A percentile compares a stretch with the other conserved stretches of the same genome.
Conservation (phyloP, 257 asterid genomes). For the Solanum arcanum region DNA sequence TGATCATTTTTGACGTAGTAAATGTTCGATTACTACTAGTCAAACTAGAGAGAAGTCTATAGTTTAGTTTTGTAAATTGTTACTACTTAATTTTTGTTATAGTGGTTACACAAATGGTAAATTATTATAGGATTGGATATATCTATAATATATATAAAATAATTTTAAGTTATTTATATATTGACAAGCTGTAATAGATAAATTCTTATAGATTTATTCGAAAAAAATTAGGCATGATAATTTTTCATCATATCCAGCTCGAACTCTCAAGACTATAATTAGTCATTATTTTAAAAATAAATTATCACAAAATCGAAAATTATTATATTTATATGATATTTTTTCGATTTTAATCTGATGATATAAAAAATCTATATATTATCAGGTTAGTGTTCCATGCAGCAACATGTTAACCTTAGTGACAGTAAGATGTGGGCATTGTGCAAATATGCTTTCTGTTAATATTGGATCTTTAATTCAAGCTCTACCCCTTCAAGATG, state of each 20-base stretch:
- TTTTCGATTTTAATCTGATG: not conserved
- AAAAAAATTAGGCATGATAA: not conserved
- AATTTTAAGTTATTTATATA: not conserved
- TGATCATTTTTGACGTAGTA: too few relatives aligned
- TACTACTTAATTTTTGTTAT: not conserved
- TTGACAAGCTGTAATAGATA: not conserved
- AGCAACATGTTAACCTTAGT: slow-evolving; percentile 32
- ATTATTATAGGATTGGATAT: too few relatives aligned
- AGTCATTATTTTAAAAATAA: not conserved
- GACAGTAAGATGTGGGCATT: slow-evolving; percentile 55
- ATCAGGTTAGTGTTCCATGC: slow-evolving; percentile 55
- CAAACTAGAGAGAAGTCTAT: not conserved
- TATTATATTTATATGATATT: not conserved
- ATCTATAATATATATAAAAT: not conserved
- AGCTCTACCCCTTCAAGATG: slow-evolving; percentile 3
- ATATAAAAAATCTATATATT: not conserved
- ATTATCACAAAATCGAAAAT: not conserved
- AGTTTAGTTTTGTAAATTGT: not conserved
- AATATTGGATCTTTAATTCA: slow-evolving; percentile 22
- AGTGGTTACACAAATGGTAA: not conserved
- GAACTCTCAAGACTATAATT: not conserved
- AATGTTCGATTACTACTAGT: not conserved
- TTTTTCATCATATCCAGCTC: not conserved
- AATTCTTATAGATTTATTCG: not conserved
- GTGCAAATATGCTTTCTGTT: slow-evolving; percentile 38